A percentile compares a stretch with the other conserved stretches of the same genome.
Evolutionary conservation across 2,329 filamentous ascomycete species (phyloP).

Genomic region (Calycina herbarum): DNA sequence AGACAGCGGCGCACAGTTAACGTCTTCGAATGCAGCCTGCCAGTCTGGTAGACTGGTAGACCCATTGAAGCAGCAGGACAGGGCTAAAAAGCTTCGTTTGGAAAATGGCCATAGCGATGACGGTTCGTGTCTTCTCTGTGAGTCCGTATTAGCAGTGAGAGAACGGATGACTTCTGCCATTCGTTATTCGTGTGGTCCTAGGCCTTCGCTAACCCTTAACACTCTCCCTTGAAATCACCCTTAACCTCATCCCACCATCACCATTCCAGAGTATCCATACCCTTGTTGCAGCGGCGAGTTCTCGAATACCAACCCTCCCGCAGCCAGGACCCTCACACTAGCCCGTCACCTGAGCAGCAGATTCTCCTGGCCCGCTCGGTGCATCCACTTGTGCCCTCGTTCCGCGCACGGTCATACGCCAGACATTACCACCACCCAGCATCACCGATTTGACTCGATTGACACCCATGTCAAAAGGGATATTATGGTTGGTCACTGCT

Average conservation of each 20-base stretch:
- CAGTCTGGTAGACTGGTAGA: neutral
- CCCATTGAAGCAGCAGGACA: neutral
- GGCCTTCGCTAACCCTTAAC: slow-evolving; percentile 1
- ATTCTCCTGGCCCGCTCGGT: slow-evolving; percentile 16
- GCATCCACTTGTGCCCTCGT: neutral
- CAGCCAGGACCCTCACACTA: slow-evolving; percentile 10
- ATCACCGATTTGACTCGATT: neutral
- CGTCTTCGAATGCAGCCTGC: slow-evolving; percentile 19
- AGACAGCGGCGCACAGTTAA: slow-evolving; percentile 24
- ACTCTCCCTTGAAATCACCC: neutral
- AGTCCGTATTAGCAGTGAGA: neutral
- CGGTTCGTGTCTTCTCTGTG: neutral
- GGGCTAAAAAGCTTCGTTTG: slow-evolving; percentile 20
- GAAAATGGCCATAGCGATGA: slow-evolving; percentile 6
- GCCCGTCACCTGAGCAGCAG: slow-evolving; percentile 30
- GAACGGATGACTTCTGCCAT: slow-evolving; percentile 7
- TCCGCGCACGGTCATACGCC: slow-evolving; percentile 18
- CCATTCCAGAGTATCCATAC: neutral
- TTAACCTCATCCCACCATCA: neutral
- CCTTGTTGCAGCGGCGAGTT: slow-evolving; percentile 2
- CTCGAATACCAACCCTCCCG: neutral
- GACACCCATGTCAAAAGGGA: slow-evolving; percentile 5
- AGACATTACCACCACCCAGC: neutral
- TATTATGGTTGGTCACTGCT: neutral
- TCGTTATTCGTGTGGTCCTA: neutral